Base-by-base conservation (phyloP, 2,329 filamentous ascomycete species). In the Penicillium paneum region DNA sequence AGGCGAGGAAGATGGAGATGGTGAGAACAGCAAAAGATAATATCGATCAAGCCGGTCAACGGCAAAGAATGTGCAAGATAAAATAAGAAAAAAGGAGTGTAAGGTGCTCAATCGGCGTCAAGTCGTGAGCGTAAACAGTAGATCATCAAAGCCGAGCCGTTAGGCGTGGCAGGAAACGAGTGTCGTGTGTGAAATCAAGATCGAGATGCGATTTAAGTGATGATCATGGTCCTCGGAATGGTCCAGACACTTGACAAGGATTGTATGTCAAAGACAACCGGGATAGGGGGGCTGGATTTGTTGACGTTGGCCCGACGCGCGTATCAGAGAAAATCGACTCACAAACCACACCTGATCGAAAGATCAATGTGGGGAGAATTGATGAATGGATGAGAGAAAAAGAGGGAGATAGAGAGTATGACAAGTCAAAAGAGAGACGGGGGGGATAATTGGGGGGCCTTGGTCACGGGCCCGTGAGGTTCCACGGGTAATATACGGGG, bases 111-210 rank as follows among this genome's bases (percentile, higher is more conserved):
- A 64, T 57, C 57, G 57, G 64, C 69, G 68, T 72, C 69, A 67
- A 71, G 69, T 71, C 68, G 68, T 66, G 65, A 69, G 68, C 61
- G 62, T 63, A 58, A 64, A 57, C 41, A 59, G 57, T 60, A 51
- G 59, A 50, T 68, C 67, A 66, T 70, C 49, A 63, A 58, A 57
- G 44, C 56, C 48, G 49, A 57, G 21, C 52, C 34, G 52, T 32
- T 34, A 32, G 34, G 11, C 36, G 45, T 38, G 34, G 28, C 32
- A 52, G 49, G 48, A 62, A 66, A 58, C 53, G 61, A 66, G 62
- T 55, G 62, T 59, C 46, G 40, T 41, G 28, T 42, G 48, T 12
- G 39, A 21, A 34, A 39, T 47, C 50, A 45, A 56, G 55, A 53
- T 54, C 55, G 24, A 52, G 38, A 52, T 44, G 58, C 51, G 41